Conservation (phyloP, 1,284 basidiomycete genomes). For the Fomes fomentarius region DNA sequence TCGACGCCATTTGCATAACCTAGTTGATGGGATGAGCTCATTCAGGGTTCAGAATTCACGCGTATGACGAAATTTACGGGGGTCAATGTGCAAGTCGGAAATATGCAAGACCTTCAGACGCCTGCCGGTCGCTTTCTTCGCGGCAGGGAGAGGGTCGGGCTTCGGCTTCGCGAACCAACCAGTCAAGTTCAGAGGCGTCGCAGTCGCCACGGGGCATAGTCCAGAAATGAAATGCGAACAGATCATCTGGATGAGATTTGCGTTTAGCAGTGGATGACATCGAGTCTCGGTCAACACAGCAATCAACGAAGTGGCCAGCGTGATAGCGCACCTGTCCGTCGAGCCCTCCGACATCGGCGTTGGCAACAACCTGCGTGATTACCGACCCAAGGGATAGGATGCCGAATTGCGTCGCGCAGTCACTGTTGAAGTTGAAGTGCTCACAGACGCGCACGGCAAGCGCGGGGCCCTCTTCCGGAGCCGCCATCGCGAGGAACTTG, state of each 20-base stretch:
- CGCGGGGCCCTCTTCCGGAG: constrained; percentile 61
- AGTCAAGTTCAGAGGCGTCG: constrained; percentile 54
- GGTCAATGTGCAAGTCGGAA: constrained; percentile 81
- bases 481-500: constrained; percentile 69
- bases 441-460: constrained; percentile 66
- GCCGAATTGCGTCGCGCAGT: constrained; percentile 54
- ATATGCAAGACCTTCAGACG: constrained; percentile 76
- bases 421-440: constrained; percentile 54
- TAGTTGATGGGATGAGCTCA: constrained; percentile 26
- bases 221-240: constrained; percentile 55
- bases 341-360: constrained; percentile 66
- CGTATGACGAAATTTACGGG: constrained; percentile 43
- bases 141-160: constrained; percentile 60
- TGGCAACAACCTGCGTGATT: constrained; percentile 68
- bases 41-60: not conserved
- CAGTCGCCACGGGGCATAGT: constrained; percentile 53
- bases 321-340: constrained; percentile 73
- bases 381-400: constrained; percentile 55
- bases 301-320: too few relatives aligned
- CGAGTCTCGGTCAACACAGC: too few relatives aligned
- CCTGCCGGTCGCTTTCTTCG: constrained; percentile 61
- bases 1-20: constrained; percentile 76
- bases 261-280: too few relatives aligned
- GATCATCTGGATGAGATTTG: too few relatives aligned
- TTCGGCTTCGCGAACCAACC: constrained; percentile 71